Base-by-base conservation (phyloP, 495 filamentous ascomycete genomes). In the Thermochaetoides thermophila region DNA sequence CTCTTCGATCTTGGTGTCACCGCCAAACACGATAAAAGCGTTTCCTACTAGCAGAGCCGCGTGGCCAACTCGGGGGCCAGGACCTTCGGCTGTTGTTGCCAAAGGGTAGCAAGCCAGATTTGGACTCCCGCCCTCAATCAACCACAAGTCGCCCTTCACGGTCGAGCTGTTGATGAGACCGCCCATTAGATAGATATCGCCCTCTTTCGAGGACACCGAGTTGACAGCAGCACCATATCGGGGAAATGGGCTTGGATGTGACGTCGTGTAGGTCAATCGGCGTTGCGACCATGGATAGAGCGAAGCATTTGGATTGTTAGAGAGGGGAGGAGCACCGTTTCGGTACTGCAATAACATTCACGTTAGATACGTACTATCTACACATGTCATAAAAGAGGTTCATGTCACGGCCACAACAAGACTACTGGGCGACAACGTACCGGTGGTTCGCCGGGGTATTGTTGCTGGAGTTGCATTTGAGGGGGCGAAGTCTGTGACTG, bases 1-100 rank as follows among this genome's bases (percentile, higher is more conserved):
- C 40, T 95, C 87, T 40, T 96, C 84, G 46, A 91, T 75, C 59
- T 96, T 96, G 16, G 91, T 99, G 53, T 99, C 91, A 46, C 91
- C 91, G 17, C 91, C 91, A 53, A 94, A 99, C 10, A 99, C 89
- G 44, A 99, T 99, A 49, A 95, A 99, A 1, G 91, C 91, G 61
- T 99, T 99, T 15, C 91, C 91, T 22, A 96, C 91, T 6, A 99
- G 64, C 51, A 99, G 66, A 62, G 84, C 85, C 4, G 89, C 70
- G 63, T 99, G 91, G 8, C 91, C 91, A 22, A 99, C 91, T 61
- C 91, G 71, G 3, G 91, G 87, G 4, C 91, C 89, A 0, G 91
- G 91, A 0, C 91, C 87, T 52, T 99, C 89, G 14, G 82, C 78
- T 2, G 81, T 89, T 0, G 91, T 95, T 5, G 76, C 71, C 28